Conservation (phyloP, 2,329 filamentous ascomycete species). For the Fusarium equiseti region DNA sequence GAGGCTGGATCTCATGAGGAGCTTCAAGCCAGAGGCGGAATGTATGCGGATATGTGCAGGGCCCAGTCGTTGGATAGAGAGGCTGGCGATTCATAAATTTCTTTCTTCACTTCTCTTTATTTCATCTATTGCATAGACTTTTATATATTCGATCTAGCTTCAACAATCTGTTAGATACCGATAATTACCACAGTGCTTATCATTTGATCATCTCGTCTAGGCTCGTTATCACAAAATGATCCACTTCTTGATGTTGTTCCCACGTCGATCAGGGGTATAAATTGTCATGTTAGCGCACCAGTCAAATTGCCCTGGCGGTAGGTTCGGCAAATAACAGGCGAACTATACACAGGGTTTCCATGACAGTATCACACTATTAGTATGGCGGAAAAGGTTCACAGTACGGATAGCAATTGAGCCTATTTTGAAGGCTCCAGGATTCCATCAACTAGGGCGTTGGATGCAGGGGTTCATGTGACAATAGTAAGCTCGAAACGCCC, state of each 20-base stretch:
- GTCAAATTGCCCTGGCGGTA: background rate
- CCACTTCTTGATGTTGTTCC: background rate
- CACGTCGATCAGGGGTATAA: background rate
- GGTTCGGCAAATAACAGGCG: background rate
- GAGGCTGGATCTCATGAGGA: constrained; percentile 71
- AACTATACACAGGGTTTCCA: background rate
- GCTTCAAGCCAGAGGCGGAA: constrained; percentile 57
- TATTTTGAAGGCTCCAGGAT: background rate
- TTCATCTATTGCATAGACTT: background rate
- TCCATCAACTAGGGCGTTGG: background rate
- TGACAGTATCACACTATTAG: background rate
- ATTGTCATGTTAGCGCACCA: background rate
- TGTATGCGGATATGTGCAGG: constrained; percentile 37
- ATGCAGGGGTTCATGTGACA: background rate
- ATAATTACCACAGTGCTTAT: background rate
- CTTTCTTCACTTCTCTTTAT: background rate
- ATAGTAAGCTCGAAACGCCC: background rate
- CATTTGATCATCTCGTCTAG: background rate
- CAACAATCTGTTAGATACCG: background rate
- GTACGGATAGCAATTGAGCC: constrained; percentile 4
- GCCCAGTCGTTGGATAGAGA: constrained; percentile 32
- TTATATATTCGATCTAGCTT: background rate
- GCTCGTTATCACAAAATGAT: background rate
- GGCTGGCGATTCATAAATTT: background rate
- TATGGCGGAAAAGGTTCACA: background rate